Evolutionary conservation across 805 yeast species (phyloP), one percentile per base, ranked within the genome.

Genomic region (Jamesozyma spencerorum): DNA sequence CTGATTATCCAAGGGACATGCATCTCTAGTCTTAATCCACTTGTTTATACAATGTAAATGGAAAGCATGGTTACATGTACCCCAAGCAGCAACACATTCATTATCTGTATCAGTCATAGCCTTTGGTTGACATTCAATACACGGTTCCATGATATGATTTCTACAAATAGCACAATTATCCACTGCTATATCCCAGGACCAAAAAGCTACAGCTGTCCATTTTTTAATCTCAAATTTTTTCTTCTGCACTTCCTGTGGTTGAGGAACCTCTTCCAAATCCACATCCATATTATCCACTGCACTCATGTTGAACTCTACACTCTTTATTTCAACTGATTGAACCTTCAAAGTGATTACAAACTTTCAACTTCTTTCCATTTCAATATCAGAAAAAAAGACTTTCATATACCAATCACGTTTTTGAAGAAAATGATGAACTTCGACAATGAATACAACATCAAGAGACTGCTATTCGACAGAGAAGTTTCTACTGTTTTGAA

Each of bases 131-230:
- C 99, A 92, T 61, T 88, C 97, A 49, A 92, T 84, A 61, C 98
- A 92, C 14, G 92, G 92, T 56, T 92, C 99, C 99, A 92, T 92
- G 50, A 92, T 74, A 64, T 90, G 97, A 63, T 90, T 92, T 59
- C 97, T 75, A 72, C 99, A 92, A 60, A 92, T 92, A 31, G 99
- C 97, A 70, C 99, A 92, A 41, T 85, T 86, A 49, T 94, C 98
- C 41, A 86, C 90, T 28, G 79, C 90, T 45, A 86, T 83, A 64
- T 86, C 95, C 98, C 98, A 92, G 0, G 97, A 86, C 99, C 99
- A 92, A 60, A 92, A 86, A n/a, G 97, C 97, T 37, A 92, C 98
- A 0, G 97, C 97, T 12, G 95, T 87, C 97, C 98, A 90, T 69
- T 88, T 92, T 59, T 86, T 85, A 31, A 92, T 88, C 60, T 90